phyloP scores from a whole-genome alignment of 306 rosid species.

The Sophora flavescens region DNA sequence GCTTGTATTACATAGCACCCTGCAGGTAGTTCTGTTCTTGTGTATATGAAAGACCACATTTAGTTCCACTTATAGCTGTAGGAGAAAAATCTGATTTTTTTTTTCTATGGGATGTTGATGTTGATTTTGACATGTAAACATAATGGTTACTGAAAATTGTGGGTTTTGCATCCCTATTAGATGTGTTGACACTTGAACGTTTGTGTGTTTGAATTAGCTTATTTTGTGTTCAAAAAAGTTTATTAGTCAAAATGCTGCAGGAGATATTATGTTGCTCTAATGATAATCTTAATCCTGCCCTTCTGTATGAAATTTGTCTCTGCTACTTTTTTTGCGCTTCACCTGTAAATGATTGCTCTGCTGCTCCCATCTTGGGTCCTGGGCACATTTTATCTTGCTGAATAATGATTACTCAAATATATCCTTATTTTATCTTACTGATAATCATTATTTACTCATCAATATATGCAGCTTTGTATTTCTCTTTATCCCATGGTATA shows the following conservation, averaged over 20 bases:
- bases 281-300: conserved; percentile 9
- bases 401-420: conserved; percentile 21
- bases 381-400: conserved; percentile 9
- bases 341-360: conserved; percentile 33
- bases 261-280: conserved; percentile 10
- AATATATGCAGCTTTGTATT: conserved; percentile 79
- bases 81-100: neutral
- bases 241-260: conserved; percentile 13
- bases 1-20: conserved; percentile 98
- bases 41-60: conserved; percentile 15
- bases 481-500: conserved; percentile 91
- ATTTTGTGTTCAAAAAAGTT: conserved; percentile 24
- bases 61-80: conserved; percentile 6
- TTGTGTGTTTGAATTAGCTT: conserved; percentile 10
- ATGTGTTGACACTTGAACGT: neutral
- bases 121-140: conserved; percentile 29
- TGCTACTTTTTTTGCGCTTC: conserved; percentile 28
- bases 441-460: conserved; percentile 38
- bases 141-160: conserved; percentile 11
- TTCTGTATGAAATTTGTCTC: neutral
- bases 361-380: conserved; percentile 31
- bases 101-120: conserved; percentile 13
- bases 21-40: conserved; percentile 79
- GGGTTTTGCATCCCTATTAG: conserved; percentile 23
- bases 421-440: conserved; percentile 28